These are phyloP conservation scores for Vitis hybrid DNA, from an alignment of 177 flowering plant genomes.

Conservation along the genomic window DNA sequence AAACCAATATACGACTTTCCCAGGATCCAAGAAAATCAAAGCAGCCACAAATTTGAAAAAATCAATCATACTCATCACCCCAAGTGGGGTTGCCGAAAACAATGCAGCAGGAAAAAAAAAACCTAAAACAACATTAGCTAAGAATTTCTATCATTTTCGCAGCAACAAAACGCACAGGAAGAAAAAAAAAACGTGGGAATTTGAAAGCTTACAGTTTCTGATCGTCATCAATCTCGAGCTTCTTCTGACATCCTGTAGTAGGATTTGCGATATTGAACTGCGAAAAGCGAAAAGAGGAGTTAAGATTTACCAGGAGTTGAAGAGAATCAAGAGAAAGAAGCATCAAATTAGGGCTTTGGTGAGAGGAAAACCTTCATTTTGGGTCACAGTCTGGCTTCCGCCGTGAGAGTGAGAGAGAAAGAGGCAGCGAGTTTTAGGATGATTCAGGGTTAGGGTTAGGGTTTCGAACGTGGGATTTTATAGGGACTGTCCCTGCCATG, in stretches of 20 bases:
- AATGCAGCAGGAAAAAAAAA: too few relatives aligned
- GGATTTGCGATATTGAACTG: conserved; percentile 43
- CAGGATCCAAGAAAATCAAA: too few relatives aligned
- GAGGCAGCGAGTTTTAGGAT: neutral
- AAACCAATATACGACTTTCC: too few relatives aligned
- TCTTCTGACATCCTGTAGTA: conserved; percentile 44
- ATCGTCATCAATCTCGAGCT: conserved; percentile 42
- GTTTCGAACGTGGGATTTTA: too few relatives aligned
- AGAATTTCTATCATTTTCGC: neutral
- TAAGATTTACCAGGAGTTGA: neutral
- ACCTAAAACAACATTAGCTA: too few relatives aligned
- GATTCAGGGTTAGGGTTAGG: too few relatives aligned
- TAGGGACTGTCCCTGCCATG: too few relatives aligned
- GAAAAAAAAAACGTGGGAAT: neutral
- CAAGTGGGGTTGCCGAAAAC: too few relatives aligned
- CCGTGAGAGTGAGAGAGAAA: conserved; percentile 1
- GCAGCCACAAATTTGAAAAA: too few relatives aligned
- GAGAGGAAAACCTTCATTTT: conserved; percentile 21
- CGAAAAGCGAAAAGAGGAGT: neutral
- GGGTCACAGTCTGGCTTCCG: conserved; percentile 3
- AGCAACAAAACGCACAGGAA: neutral
- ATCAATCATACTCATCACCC: too few relatives aligned
- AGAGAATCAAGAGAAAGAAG: neutral
- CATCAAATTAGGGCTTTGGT: neutral
- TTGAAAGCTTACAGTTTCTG: conserved; percentile 35